Evolutionary conservation across 2,329 filamentous ascomycete species (phyloP), one percentile per base, ranked within the genome.

Genomic region (Phaeosphaeria sp.): DNA sequence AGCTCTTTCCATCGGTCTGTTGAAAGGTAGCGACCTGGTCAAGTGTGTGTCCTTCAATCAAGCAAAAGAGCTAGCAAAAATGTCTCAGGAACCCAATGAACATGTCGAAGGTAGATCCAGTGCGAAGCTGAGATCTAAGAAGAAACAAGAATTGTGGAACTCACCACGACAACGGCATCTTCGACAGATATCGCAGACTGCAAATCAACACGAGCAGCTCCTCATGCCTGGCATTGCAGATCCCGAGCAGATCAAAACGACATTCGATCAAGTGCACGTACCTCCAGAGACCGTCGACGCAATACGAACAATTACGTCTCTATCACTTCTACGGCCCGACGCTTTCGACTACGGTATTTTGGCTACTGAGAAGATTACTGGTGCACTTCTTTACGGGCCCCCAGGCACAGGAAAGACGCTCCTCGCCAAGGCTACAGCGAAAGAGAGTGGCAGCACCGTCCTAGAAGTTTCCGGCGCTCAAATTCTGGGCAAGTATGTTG

Each of bases 311-410:
- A 84, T 98, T 50, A 99, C 95, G 0, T 92, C 91, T 0, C 82
- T 99, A 18, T 95, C 93, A 0, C 83, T 99, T 5, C 83, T 92
- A 50, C 88, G 94, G 0, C 95, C 95, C 0, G 93, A 98, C 61
- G 94, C 93, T n/a, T 99, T 98, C 78, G 89, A 89, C 11, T 99
- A 99, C 67, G 95, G 95, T 77, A 92, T 99, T 3, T 85, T 99
- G 13, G 91, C 93, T 1, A 92, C 89, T 0, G 93, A 98, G 72
- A 91, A 92, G 67, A 96, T 99, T 49, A 91, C 93, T 0, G 95
- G 95, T 15, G 88, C 95, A 48, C 85, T 97, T 0, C 82, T 97
- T 0, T 97, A 97, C 68, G 93, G 93, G 0, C 93, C 93, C 9
- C 93, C 93, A 0, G 85, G 85, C 20, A 87, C 84, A 0, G 93